Base-by-base conservation (phyloP, 1,284 basidiomycete species). In the Malassezia psittaci region DNA sequence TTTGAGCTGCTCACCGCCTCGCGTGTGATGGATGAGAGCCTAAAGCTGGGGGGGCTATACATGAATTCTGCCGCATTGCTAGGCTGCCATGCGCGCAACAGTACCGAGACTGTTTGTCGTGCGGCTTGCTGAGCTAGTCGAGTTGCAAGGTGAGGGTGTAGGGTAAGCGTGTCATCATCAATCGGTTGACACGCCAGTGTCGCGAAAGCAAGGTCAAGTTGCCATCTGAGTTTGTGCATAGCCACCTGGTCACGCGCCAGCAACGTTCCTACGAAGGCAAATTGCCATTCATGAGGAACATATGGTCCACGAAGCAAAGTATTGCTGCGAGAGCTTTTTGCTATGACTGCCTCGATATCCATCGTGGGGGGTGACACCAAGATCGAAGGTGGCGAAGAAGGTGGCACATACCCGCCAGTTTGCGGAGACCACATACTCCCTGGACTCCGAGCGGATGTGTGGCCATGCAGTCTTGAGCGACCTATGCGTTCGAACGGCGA, bases 231-330 rank as follows among this genome's bases (percentile, higher is more conserved):
- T 38, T 51, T 42, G 9, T 52, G 50, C 12, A 57, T 34, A 16
- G 55, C 55, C 16, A 37, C 24, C 29, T 57, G 55, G 33, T 57
- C 55, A n/a, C 45, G 45, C 5, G 51, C n/a, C 29, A 57, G 50
- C 38, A 57, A 44, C 10, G 44, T 48, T 29, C 48, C 19, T 1
- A 40, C 45, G n/a, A 39, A 57, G 18, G 48, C 50, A 43, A 42
- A 46, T 34, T 57, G 55, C 50, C 55, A 52, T 33, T 51, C 43
- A 36, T 39, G 38, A 1, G 37, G 35, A 7, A 41, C 21, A 2
- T 34, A 18, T 2, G 12, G 5, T 35, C 41, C 19, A 19, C 11
- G n/a, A 16, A 16, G 19, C 8, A 21, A 33, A 13, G 7, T 9
- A 36, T 36, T 10, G 2, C 5, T 21, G 29, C 11, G 24, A 3